phyloP scores from a whole-genome alignment of 768 basidiomycete genomes.

The Dioszegia hungarica region DNA sequence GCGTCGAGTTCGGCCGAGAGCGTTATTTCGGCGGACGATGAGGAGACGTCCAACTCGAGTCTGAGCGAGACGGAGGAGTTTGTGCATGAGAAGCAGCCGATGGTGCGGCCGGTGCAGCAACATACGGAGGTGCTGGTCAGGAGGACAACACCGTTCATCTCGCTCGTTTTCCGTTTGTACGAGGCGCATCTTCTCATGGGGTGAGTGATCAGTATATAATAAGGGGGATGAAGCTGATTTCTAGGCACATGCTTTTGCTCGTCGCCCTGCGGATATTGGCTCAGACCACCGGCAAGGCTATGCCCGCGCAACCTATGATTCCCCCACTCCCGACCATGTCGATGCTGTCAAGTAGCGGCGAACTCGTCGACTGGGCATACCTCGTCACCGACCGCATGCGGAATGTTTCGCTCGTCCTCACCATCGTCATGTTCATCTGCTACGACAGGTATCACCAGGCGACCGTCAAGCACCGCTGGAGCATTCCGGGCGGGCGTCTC shows the following conservation, averaged over 20 bases:
- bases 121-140: background rate
- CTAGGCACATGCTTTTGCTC: conserved; percentile 25
- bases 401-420: conserved; percentile 10
- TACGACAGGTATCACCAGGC: conserved; percentile 37
- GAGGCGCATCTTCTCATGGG: conserved; percentile 42
- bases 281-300: conserved; percentile 7
- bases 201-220: conserved; percentile 1
- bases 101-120: conserved; percentile 4
- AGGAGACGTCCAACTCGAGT: conserved; percentile 6
- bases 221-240: background rate
- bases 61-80: conserved; percentile 11
- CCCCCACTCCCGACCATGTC: conserved; percentile 9
- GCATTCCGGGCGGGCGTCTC: conserved; percentile 11
- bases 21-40: conserved; percentile 14
- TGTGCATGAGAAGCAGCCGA: conserved; percentile 8
- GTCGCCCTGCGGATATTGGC: conserved; percentile 11
- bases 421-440: conserved; percentile 24
- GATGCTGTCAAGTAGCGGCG: conserved; percentile 7
- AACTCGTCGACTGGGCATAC: conserved; percentile 21
- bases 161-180: conserved; percentile 29
- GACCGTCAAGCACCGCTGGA: conserved; percentile 26
- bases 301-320: conserved; percentile 3
- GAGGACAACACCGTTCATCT: conserved; percentile 13
- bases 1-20: conserved; percentile 6
- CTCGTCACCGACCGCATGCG: conserved; percentile 18